Evolutionary conservation across 768 basidiomycete species (phyloP), one percentile per base, ranked within the genome.

Genomic region (Serendipita vermifera): DNA sequence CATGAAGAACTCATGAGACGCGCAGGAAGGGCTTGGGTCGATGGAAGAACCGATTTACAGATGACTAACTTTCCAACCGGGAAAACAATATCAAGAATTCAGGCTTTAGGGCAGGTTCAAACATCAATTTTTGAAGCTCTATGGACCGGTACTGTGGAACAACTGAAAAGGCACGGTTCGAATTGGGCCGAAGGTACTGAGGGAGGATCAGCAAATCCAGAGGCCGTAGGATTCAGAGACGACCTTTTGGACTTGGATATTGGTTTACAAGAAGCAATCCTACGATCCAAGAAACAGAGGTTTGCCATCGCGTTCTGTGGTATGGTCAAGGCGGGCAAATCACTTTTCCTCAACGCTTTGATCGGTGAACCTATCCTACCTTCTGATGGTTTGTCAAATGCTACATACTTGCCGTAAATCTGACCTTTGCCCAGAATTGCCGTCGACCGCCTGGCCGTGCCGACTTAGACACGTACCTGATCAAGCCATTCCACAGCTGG

Each of bases 271-370:
- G 46, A n/a, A 5, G 20, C 46, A 22, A 51, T 51, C 32, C 17
- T 51, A 15, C 46, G 15, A 11, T 22, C 15, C 15, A 51, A 51
- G 9, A 51, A 26, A 29, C 22, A 51, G 24, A 15, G 15, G 9
- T 51, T 51, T n/a, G 24, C 46, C 11, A 51, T 26, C 2, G 46
- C 46, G n/a, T 51, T 51, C 46, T 51, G 46, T 51, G 46, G 46
- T 22, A 51, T 51, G 46, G 46, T 26, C 9, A 51, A 51, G 32
- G 46, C 46, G 5, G 46, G 46, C 1, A 51, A 22, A 31, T 51
- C 46, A n/a, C 17, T 51, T 5, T 51, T 51, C 22, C 46, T 51
- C 15, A 51, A 29, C 24, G 46, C 46, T 5, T n/a, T 51, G 5
- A 51, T 51, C 17, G 46, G 46, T n/a, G 24, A n/a, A 11, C 9